Conservation (phyloP, 371 early-diverging fungal genomes). For the Caulochytrium protostelioides region DNA sequence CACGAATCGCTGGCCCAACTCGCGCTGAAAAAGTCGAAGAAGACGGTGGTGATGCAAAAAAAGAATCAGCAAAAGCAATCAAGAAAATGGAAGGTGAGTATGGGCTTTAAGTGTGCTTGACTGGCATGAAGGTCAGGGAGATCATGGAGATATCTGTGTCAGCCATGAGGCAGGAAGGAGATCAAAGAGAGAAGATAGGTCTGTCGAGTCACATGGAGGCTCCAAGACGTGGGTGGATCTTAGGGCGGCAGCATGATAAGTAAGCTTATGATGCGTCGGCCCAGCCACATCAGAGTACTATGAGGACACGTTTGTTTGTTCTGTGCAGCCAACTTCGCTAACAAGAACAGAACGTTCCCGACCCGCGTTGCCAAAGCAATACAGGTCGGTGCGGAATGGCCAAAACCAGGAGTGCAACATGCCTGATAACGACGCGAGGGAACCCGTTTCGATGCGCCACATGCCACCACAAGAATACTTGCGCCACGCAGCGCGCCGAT, state of each 20-base stretch:
- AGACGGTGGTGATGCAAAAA: too few species aligned
- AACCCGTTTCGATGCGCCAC: slow-evolving; percentile 1
- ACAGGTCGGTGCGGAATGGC: too few species aligned
- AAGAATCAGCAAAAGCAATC: background rate
- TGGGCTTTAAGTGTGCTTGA: too few species aligned
- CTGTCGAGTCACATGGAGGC: slow-evolving; percentile 11
- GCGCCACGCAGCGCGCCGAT: background rate
- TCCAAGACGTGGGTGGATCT: slow-evolving; percentile 1
- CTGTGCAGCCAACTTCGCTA: background rate
- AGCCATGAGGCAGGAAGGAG: too few species aligned
- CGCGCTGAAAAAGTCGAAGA: slow-evolving; percentile 17
- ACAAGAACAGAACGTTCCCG: background rate
- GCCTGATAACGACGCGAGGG: slow-evolving; percentile 1
- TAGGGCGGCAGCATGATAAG: background rate
- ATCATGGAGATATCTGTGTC: too few species aligned
- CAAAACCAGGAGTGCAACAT: background rate
- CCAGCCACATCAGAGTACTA: too few species aligned
- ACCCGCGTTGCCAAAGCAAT: too few species aligned
- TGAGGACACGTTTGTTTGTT: slow-evolving; percentile 4
- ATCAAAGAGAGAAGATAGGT: slow-evolving; percentile 2
- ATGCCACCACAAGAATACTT: background rate
- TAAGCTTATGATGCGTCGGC: background rate
- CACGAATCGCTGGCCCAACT: slow-evolving; percentile 62
- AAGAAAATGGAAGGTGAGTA: background rate
- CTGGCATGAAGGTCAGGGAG: too few species aligned